Conservation (phyloP, 108 stramenopile species). For the Nannochloropsis oceanica region DNA sequence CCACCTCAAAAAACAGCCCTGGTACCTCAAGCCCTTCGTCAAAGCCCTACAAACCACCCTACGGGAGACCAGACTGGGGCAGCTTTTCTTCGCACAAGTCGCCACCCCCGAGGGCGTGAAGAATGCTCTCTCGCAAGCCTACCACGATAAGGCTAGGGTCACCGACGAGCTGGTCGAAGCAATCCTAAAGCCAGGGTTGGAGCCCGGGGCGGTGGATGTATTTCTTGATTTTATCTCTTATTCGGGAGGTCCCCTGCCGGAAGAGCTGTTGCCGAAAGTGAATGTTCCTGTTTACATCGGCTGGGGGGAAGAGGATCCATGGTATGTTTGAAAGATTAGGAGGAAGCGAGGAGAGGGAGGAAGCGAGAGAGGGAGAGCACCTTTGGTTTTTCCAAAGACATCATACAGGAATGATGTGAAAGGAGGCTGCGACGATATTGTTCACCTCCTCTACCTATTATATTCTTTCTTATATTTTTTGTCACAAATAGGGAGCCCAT, state of each 20-base stretch:
- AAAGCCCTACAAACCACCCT: conserved; percentile 50
- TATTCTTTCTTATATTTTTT: not conserved
- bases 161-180: conserved; percentile 70
- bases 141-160: conserved; percentile 51
- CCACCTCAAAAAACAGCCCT: conserved; percentile 63
- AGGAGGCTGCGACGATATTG: no score
- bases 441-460: not conserved
- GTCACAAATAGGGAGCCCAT: conserved; percentile 52
- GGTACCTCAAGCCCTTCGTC: conserved; percentile 54
- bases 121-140: conserved; percentile 71
- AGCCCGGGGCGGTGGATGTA: conserved; percentile 62
- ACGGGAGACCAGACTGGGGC: conserved; percentile 47
- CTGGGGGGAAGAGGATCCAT: conserved; percentile 78
- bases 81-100: conserved; percentile 52
- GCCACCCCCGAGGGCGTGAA: conserved; percentile 62
- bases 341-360: no score
- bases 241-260: conserved; percentile 82
- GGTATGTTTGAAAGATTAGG: not conserved
- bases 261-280: conserved; percentile 54
- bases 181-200: conserved; percentile 63
- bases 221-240: conserved; percentile 84
- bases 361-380: no score
- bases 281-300: conserved; percentile 32
- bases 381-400: no score
- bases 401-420: no score